Evolutionary conservation across 192 early-diverging fungal species (phyloP).

Genomic region (Umbelopsis vinacea): DNA sequence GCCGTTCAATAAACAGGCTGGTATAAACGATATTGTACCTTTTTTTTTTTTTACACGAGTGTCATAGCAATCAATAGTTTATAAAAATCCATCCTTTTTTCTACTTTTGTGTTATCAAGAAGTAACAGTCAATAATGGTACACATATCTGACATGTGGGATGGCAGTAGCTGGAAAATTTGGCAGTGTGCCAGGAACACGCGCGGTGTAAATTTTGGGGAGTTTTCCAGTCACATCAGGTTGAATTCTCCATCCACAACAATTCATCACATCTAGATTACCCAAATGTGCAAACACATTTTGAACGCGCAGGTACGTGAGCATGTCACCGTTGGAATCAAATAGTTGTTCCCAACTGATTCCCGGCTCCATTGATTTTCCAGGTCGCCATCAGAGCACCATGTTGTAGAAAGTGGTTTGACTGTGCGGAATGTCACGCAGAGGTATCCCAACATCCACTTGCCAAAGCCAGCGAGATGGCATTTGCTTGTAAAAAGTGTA

Average conservation of each 20-base stretch:
- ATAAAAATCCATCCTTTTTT: no score
- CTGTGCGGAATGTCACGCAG: constrained; percentile 94
- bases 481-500: constrained; percentile 98
- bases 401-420: constrained; percentile 98
- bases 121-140: not conserved
- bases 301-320: constrained; percentile 88
- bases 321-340: not conserved
- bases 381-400: constrained; percentile 89
- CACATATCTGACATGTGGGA: no score
- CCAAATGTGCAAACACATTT: constrained; percentile 93
- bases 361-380: not conserved
- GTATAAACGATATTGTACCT: no score
- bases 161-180: not conserved
- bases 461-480: constrained; percentile 88
- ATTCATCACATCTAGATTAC: not conserved
- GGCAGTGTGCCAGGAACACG: not conserved
- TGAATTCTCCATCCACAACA: not conserved
- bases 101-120: no score
- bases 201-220: not conserved
- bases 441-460: constrained; percentile 74
- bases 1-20: no score
- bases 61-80: no score
- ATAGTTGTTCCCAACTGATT: not conserved
- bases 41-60: no score
- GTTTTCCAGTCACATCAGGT: not conserved